These are phyloP conservation scores for Tremella fuciformis DNA, from an alignment of 768 basidiomycete species.

Conservation along the genomic window DNA sequence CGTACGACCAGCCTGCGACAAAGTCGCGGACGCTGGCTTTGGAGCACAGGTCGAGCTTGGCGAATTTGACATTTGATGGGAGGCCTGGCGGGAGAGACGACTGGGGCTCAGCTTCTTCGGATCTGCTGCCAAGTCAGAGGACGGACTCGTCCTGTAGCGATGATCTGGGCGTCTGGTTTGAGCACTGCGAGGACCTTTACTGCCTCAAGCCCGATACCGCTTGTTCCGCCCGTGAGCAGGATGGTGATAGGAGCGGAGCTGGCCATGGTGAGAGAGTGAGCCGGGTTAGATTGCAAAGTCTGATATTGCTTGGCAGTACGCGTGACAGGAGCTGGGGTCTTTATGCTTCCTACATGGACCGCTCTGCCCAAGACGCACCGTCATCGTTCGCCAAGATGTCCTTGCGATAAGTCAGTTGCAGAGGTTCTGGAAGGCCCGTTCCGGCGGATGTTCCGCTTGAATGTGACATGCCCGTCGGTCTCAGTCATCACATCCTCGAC, in stretches of 20 bases:
- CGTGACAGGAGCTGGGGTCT: too few relatives aligned
- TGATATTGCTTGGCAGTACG: too few relatives aligned
- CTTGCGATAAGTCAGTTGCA: too few relatives aligned
- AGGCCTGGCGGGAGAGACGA: slow-evolving; percentile 6
- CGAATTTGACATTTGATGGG: slow-evolving; percentile 16
- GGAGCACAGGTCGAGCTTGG: slow-evolving; percentile 11
- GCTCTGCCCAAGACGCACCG: too few relatives aligned
- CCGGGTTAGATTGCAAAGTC: neutral
- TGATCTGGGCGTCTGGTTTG: neutral
- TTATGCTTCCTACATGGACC: too few relatives aligned
- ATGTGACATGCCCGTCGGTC: too few relatives aligned
- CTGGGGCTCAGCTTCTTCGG: neutral
- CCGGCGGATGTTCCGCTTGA: too few relatives aligned
- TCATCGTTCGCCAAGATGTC: too few relatives aligned
- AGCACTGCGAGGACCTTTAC: neutral
- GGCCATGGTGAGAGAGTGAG: neutral
- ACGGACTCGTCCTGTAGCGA: slow-evolving; percentile 1
- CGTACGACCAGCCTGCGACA: slow-evolving; percentile 9
- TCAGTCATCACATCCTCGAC: too few relatives aligned
- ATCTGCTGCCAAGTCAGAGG: neutral
- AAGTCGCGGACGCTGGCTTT: slow-evolving; percentile 10
- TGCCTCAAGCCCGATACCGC: slow-evolving; percentile 3
- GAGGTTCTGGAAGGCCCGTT: too few relatives aligned
- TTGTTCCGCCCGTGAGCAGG: slow-evolving; percentile 7
- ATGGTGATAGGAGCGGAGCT: neutral